Conservation (phyloP, 1,284 basidiomycete species). For the Volvariella surrecta region DNA sequence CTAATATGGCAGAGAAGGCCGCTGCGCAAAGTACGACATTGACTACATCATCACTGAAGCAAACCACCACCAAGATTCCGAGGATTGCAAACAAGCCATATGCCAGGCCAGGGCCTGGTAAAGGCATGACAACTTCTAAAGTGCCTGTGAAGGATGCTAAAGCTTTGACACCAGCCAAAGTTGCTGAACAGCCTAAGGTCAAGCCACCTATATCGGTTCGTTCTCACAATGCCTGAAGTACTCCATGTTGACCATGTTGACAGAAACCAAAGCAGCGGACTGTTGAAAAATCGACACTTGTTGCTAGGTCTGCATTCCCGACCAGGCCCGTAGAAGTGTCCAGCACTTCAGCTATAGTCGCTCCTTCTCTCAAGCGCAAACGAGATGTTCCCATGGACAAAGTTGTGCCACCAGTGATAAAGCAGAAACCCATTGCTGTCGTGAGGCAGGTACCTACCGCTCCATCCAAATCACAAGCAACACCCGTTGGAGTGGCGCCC, state of each 20-base stretch:
- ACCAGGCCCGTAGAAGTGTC: not conserved
- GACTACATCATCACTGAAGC: conserved; percentile 40
- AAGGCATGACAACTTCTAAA: conserved; percentile 6
- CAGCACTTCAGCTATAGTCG: conserved; percentile 4
- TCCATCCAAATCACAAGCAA: no score
- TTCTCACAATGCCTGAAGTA: not conserved
- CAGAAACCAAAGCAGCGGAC: no score
- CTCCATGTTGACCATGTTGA: no score
- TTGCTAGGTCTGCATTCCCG: no score
- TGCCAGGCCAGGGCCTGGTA: conserved; percentile 37
- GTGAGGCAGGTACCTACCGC: conserved; percentile 20
- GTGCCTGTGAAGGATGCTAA: no score
- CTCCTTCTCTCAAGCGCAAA: conserved; percentile 27
- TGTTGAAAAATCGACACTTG: no score
- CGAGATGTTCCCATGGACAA: conserved; percentile 12
- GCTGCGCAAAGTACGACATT: not conserved
- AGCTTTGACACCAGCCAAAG: no score
- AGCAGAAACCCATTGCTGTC: conserved; percentile 19
- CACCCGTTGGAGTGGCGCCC: no score
- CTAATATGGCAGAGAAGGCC: conserved; percentile 9
- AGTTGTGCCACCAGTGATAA: conserved; percentile 13
- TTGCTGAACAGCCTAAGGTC: not conserved
- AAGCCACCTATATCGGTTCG: conserved; percentile 6
- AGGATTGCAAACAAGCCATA: conserved; percentile 62
- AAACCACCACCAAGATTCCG: conserved; percentile 58